Evolutionary conservation across 2,329 filamentous ascomycete genomes (phyloP).

Genomic region (Penicillium occitanis): DNA sequence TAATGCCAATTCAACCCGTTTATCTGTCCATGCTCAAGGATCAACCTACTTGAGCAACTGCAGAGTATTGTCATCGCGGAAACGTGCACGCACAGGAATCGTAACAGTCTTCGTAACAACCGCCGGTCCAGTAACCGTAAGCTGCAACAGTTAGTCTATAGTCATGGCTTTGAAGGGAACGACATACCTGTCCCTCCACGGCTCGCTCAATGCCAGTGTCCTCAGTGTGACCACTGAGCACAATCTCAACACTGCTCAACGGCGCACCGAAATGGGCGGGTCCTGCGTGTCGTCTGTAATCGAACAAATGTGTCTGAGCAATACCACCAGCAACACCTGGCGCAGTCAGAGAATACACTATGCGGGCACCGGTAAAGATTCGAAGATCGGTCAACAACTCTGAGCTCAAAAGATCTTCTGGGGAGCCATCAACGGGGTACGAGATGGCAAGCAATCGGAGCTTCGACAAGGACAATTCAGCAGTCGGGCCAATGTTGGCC

Average conservation of each 20-base stretch:
- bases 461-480: constrained; percentile 57
- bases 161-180: not conserved
- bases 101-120: constrained; percentile 67
- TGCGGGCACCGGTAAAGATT: constrained; percentile 73
- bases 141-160: constrained; percentile 46
- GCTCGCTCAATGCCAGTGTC: constrained; percentile 39
- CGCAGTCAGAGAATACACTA: constrained; percentile 82
- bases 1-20: not conserved
- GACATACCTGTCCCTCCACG: constrained; percentile 61
- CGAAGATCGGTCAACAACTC: constrained; percentile 75
- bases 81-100: constrained; percentile 63
- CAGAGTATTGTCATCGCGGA: constrained; percentile 72
- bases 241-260: constrained; percentile 74
- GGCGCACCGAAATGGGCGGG: constrained; percentile 77
- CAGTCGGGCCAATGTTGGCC: constrained; percentile 38
- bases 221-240: constrained; percentile 52
- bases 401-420: constrained; percentile 64
- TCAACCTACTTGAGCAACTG: constrained; percentile 44
- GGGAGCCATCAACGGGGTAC: constrained; percentile 64
- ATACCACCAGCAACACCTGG: constrained; percentile 83
- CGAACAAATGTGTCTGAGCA: constrained; percentile 82
- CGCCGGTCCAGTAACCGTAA: constrained; percentile 70
- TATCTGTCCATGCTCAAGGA: not conserved
- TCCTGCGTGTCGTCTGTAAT: constrained; percentile 64
- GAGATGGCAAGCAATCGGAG: constrained; percentile 79